These are phyloP conservation scores for Diplodia corticola DNA, from an alignment of 2,329 filamentous ascomycete species.

Conservation along the genomic window DNA sequence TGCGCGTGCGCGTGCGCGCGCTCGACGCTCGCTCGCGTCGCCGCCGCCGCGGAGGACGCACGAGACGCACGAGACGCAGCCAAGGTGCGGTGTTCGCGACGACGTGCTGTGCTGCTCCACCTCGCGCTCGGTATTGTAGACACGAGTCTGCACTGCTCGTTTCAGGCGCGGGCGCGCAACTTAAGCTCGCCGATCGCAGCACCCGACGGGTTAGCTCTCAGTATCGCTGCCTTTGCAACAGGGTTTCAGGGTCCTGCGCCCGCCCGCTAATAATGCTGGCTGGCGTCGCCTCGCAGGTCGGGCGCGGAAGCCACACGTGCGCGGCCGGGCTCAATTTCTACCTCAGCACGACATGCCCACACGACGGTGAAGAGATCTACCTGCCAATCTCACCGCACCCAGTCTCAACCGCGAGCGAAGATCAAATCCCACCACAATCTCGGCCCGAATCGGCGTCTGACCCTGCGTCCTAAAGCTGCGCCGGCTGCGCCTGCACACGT, in stretches of 20 bases:
- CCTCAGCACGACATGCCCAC: not conserved
- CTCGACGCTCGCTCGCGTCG: conserved; percentile 10
- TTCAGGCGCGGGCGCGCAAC: conserved; percentile 9
- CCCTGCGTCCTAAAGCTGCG: conserved; percentile 8
- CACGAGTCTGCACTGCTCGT: conserved; percentile 5
- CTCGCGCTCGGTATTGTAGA: not conserved
- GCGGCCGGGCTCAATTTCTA: conserved; percentile 11
- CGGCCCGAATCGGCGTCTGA: conserved; percentile 20
- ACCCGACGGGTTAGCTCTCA: not conserved
- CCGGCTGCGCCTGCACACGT: conserved; percentile 13
- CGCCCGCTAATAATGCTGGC: conserved; percentile 1
- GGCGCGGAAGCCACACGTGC: not conserved
- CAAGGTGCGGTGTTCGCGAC: conserved; percentile 17
- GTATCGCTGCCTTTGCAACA: not conserved
- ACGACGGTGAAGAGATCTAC: conserved; percentile 17
- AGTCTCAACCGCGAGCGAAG: conserved; percentile 21
- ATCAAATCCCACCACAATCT: conserved; percentile 21
- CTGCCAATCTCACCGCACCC: conserved; percentile 21
- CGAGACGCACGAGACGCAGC: conserved; percentile 14
- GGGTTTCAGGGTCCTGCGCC: conserved; percentile 4
- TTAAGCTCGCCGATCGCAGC: conserved; percentile 18
- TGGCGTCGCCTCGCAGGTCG: conserved; percentile 7
- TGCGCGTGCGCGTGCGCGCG: conserved; percentile 2
- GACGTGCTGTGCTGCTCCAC: conserved; percentile 15
- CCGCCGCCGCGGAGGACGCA: conserved; percentile 14